phyloP scores from a whole-genome alignment of 1,284 basidiomycete genomes.

The Sphaerobolus stellatus region DNA sequence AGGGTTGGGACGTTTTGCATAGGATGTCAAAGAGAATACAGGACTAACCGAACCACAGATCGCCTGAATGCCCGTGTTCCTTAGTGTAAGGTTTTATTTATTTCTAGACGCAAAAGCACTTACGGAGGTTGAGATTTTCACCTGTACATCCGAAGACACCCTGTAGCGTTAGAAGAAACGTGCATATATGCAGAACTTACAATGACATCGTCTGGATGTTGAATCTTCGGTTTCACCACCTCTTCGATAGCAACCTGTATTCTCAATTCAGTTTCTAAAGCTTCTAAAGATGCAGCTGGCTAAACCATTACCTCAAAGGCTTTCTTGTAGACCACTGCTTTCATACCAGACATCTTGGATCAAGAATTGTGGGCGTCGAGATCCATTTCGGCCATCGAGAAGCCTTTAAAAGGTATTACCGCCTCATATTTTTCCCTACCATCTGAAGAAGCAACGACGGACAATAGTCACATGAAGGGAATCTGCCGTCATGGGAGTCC shows the following conservation, averaged over 20 bases:
- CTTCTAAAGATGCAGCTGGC: not conserved
- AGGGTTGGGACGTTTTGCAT: not conserved
- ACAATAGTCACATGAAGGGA: no score
- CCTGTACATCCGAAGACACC: no score
- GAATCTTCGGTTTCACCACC: slow-evolving; percentile 44
- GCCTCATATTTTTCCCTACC: no score
- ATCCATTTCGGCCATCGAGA: no score
- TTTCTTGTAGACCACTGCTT: slow-evolving; percentile 50
- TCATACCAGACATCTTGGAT: no score
- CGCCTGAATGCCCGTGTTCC: not conserved
- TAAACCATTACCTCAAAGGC: slow-evolving; percentile 36
- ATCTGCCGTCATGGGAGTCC: no score
- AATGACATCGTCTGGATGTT: slow-evolving; percentile 52
- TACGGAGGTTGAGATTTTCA: slow-evolving; percentile 45
- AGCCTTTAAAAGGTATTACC: no score
- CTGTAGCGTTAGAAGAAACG: no score
- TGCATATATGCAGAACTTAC: no score
- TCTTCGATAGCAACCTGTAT: slow-evolving; percentile 39
- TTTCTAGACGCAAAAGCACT: not conserved
- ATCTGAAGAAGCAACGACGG: no score
- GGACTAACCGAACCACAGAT: slow-evolving; percentile 13
- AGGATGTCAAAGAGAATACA: slow-evolving; percentile 24
- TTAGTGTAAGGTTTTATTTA: not conserved
- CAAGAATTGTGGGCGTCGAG: no score
- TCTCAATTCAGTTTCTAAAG: not conserved